Evolutionary conservation across 2,329 filamentous ascomycete genomes (phyloP).

Genomic region (Epichloe gansuensis): DNA sequence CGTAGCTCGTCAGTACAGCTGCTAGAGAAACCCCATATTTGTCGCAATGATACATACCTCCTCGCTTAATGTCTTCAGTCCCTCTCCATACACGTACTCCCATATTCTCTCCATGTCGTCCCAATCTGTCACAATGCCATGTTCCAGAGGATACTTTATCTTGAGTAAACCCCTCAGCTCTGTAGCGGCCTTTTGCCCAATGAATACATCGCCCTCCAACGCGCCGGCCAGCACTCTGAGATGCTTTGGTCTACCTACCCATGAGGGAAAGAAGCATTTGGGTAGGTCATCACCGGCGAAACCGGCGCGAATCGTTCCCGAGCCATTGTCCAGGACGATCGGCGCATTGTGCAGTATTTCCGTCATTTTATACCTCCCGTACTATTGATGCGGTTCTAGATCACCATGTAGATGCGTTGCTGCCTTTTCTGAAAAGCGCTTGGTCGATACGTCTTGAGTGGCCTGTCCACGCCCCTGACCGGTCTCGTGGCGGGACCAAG

Average conservation of each 20-base stretch:
- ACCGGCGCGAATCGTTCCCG: conserved; percentile 90
- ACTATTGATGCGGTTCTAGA: neutral
- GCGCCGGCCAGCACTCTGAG: conserved; percentile 89
- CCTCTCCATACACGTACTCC: conserved; percentile 94
- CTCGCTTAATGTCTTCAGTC: conserved; percentile 91
- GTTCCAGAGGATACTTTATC: conserved; percentile 89
- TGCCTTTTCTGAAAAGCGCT: neutral
- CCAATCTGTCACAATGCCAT: conserved; percentile 98
- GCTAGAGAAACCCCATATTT: neutral
- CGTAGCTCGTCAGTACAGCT: conserved; percentile 9
- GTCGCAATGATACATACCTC: conserved; percentile 44
- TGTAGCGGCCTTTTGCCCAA: conserved; percentile 76
- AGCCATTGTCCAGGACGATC: conserved; percentile 98
- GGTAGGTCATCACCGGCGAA: conserved; percentile 94
- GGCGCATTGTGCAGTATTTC: conserved; percentile 83
- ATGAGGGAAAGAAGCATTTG: conserved; percentile 95
- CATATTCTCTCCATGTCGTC: conserved; percentile 99
- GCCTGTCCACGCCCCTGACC: conserved; percentile 1
- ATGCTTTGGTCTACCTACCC: conserved; percentile 93
- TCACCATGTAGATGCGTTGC: neutral
- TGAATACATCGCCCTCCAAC: conserved; percentile 92
- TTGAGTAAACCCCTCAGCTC: conserved; percentile 87
- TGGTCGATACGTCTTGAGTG: neutral
- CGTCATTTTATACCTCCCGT: conserved; percentile 28
- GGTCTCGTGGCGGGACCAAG: neutral